A percentile compares a stretch with the other conserved stretches of the same genome.
phyloP scores from a whole-genome alignment of 306 rosid species.

The Sphenostylis stenocarpa region DNA sequence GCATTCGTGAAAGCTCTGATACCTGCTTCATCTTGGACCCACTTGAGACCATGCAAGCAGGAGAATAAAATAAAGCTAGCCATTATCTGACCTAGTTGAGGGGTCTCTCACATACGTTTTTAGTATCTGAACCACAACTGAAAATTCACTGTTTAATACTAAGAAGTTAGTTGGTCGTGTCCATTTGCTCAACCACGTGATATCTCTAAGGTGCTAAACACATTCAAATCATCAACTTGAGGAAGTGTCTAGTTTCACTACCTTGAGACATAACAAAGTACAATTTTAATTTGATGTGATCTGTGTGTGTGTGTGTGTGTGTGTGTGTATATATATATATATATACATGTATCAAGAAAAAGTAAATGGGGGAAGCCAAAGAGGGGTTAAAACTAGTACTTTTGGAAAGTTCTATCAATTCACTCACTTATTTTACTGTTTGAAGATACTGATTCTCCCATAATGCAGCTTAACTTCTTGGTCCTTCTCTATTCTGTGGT shows the following conservation, averaged over 20 bases:
- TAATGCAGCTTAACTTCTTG: conserved; percentile 41
- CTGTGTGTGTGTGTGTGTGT: background rate
- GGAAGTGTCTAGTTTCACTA: conserved; percentile 4
- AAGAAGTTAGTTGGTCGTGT: conserved; percentile 8
- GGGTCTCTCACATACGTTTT: background rate
- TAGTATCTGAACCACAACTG: conserved; percentile 26
- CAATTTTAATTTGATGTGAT: background rate
- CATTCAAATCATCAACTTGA: background rate
- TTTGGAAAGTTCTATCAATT: conserved; percentile 15
- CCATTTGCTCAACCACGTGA: conserved; percentile 24
- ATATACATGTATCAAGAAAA: conserved; percentile 1
- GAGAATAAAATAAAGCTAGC: conserved; percentile 23
- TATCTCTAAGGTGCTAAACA: background rate
- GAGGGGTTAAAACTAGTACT: background rate
- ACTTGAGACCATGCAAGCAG: conserved; percentile 24
- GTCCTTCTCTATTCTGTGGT: conserved; percentile 57
- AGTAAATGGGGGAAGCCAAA: background rate
- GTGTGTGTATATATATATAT: too few relatives aligned
- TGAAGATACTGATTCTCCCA: conserved; percentile 52
- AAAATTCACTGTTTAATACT: background rate
- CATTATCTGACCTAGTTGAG: conserved; percentile 3
- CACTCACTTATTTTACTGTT: conserved; percentile 25
- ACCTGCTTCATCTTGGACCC: conserved; percentile 40
- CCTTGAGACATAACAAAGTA: conserved; percentile 7
- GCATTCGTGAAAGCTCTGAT: conserved; percentile 37